Evolutionary conservation across 1,284 basidiomycete species (phyloP).

Genomic region (Cryptococcus sp.): DNA sequence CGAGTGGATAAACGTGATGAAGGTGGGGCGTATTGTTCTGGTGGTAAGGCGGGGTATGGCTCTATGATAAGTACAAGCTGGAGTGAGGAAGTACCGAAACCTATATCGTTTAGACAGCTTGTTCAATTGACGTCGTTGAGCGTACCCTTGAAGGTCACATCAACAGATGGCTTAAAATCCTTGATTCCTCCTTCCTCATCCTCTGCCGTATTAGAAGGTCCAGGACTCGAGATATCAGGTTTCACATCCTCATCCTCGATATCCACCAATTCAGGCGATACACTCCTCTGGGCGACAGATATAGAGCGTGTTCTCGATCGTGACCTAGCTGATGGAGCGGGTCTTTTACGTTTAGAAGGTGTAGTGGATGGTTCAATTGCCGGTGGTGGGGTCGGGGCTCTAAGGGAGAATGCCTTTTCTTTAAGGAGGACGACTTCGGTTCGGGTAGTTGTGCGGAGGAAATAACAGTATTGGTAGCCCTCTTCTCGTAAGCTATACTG

Average conservation of each 20-base stretch:
- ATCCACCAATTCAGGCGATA: neutral
- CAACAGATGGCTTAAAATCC: slow-evolving; percentile 44
- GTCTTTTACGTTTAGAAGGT: slow-evolving; percentile 17
- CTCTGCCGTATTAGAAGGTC: slow-evolving; percentile 2
- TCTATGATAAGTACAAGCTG: slow-evolving; percentile 46
- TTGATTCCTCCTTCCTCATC: slow-evolving; percentile 32
- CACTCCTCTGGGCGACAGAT: neutral
- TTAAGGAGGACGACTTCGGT: slow-evolving; percentile 46
- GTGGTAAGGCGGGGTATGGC: slow-evolving; percentile 40
- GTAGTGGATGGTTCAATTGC: slow-evolving; percentile 2
- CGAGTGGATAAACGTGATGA: slow-evolving; percentile 41
- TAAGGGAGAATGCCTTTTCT: slow-evolving; percentile 36
- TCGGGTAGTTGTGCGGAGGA: slow-evolving; percentile 38
- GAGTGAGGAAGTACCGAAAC: slow-evolving; percentile 43
- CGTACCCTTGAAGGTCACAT: slow-evolving; percentile 37
- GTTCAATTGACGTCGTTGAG: neutral
- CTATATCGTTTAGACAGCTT: slow-evolving; percentile 9
- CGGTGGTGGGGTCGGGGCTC: slow-evolving; percentile 33
- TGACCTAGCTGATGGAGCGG: slow-evolving; percentile 4
- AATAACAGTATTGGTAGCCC: slow-evolving; percentile 46
- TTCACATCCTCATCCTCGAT: slow-evolving; percentile 3
- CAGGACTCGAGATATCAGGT: slow-evolving; percentile 1
- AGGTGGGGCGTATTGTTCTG: slow-evolving; percentile 40
- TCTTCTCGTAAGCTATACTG: slow-evolving; percentile 14
- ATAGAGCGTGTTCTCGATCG: slow-evolving; percentile 7